These are phyloP conservation scores for Phytophthora sp. DNA, from an alignment of 352 stramenopile genomes.

Conservation along the genomic window DNA sequence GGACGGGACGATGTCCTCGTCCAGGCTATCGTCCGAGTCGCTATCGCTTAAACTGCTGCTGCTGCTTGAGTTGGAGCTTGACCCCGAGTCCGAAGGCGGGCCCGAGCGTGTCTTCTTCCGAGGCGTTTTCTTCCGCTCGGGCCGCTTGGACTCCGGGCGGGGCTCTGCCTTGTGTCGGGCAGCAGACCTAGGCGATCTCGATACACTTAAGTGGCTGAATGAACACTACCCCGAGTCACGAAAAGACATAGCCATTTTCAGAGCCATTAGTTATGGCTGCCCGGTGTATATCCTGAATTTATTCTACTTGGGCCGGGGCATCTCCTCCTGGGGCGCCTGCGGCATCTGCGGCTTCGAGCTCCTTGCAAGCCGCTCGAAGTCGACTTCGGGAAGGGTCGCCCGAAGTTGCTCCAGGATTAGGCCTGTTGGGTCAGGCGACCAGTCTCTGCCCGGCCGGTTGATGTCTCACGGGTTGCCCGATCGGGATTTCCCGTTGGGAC, in stretches of 20 bases:
- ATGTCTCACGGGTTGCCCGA: too few species aligned
- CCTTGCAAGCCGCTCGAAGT: not conserved
- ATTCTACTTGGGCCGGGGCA: too few species aligned
- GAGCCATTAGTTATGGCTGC: too few species aligned
- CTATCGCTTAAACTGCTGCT: too few species aligned
- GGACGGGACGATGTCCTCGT: too few species aligned
- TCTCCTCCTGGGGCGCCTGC: not conserved
- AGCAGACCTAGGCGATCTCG: too few species aligned
- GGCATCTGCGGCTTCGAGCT: not conserved
- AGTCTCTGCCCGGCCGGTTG: not conserved
- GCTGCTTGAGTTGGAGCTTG: too few species aligned
- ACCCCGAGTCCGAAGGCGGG: too few species aligned
- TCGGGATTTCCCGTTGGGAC: too few species aligned
- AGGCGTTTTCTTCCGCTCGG: not conserved
- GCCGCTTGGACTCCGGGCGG: not conserved
- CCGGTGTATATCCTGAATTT: not conserved
- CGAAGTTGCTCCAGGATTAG: not conserved
- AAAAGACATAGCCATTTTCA: too few species aligned
- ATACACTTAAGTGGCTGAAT: too few species aligned
- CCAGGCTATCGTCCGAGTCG: too few species aligned
- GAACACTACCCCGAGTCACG: not conserved
- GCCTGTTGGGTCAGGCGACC: not conserved
- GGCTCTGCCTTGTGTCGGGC: not conserved
- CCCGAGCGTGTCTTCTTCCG: not conserved
- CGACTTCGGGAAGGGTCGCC: not conserved